Base-by-base conservation (phyloP, 257 asterid species). In the Gentiana macrophylla region DNA sequence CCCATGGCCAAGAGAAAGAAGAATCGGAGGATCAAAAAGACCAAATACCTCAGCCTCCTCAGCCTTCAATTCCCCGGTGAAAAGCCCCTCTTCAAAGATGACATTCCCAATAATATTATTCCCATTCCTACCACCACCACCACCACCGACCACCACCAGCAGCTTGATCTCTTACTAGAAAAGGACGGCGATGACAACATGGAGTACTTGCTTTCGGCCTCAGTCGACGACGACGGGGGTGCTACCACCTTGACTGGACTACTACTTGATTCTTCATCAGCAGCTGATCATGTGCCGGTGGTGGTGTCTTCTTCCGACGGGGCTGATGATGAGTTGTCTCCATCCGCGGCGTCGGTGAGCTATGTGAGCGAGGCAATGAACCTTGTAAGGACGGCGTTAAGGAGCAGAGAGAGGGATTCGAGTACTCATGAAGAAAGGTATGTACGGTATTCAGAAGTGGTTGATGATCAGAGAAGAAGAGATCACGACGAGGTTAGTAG, bases 361-460 rank as follows among this genome's bases (percentile, higher is more conserved):
- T 36, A 51, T 7, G 63, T 56, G 5, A n/a, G 61, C 62, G 80
- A 70, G 50, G 66, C 79, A 32, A 79, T 75, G 61, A 87, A 80
- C 62, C 86, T 90, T 2, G 82, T 73, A 37, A 83, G 96, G 74
- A 80, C 72, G 70, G 98, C 98, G 70, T 35, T 90, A 63, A 65
- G 84, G 81, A 84, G 63, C 46, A 73, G 77, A 34, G 91, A 80
- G 74, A 74, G 94, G 53, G 91, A 86, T 5, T 62, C 81, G 8
- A 74, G 84, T 24, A 24, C 24, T 24, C 24, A 24, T 50, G 97
- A 81, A 66, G 97, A 86, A 64, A 86, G 76, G 74, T 90, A 94
- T 85, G 94, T 90, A 64, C 59, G 78, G 37, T 86, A 86, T 79
- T 86, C 96, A 35, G 91, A 90, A 68, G 95, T 89, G 44, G 97